Evolutionary conservation across 2,329 filamentous ascomycete species (phyloP).

Genomic region (Fusarium proliferatum): DNA sequence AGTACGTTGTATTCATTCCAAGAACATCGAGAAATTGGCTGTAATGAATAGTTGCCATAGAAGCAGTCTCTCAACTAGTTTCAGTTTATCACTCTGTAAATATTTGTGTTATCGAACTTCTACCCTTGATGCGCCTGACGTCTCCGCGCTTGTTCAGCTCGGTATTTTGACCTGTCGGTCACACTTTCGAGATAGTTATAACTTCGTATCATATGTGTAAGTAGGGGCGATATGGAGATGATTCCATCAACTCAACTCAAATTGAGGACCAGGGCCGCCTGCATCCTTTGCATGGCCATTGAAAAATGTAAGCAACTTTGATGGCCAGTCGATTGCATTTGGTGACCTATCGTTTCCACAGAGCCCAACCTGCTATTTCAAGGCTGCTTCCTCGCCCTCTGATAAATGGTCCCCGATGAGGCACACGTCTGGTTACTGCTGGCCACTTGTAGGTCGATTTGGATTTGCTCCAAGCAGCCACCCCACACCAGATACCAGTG

Average conservation of each 20-base stretch:
- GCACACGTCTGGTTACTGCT: not conserved
- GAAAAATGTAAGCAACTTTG: not conserved
- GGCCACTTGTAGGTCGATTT: slow-evolving; percentile 32
- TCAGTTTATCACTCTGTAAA: not conserved
- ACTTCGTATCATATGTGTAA: not conserved
- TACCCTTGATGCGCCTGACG: not conserved
- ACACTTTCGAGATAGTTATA: not conserved
- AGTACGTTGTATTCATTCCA: not conserved
- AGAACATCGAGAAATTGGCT: not conserved
- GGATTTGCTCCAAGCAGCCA: slow-evolving; percentile 72
- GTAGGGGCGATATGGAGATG: not conserved
- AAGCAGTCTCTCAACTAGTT: not conserved
- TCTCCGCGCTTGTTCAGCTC: not conserved
- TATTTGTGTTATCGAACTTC: not conserved
- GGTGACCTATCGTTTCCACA: not conserved
- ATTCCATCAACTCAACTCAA: not conserved
- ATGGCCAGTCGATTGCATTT: not conserved
- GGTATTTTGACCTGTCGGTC: not conserved
- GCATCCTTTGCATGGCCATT: not conserved
- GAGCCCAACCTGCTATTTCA: not conserved
- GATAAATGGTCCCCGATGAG: not conserved
- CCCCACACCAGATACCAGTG: slow-evolving; percentile 73
- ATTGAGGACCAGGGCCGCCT: not conserved
- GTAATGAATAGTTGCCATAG: not conserved
- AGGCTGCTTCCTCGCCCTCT: not conserved